Conservation (phyloP, 2,329 filamentous ascomycete genomes). For the Trichoderma simmonsii region DNA sequence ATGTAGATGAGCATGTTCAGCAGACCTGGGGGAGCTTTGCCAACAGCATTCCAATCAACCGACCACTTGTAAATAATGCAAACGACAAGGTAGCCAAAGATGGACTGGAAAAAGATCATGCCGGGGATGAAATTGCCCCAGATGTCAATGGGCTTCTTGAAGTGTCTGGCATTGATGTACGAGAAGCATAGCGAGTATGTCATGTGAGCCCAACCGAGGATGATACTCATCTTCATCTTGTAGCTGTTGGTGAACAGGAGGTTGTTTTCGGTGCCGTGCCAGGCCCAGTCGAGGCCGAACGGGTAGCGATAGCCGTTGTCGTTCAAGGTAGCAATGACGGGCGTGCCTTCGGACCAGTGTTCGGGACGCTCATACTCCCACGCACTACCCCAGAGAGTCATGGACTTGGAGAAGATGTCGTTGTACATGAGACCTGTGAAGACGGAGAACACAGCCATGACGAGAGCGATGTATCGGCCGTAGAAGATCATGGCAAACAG, state of each 20-base stretch:
- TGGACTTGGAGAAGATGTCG: conserved; percentile 90
- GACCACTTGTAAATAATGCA: conserved; percentile 98
- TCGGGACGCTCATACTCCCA: conserved; percentile 76
- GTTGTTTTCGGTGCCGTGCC: conserved; percentile 94
- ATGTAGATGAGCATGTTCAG: conserved; percentile 99
- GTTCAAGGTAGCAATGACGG: conserved; percentile 64
- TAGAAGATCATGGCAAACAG: conserved; percentile 99
- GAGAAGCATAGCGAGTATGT: conserved; percentile 94
- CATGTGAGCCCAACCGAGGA: conserved; percentile 97
- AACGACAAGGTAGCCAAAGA: conserved; percentile 93
- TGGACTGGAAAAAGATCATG: conserved; percentile 99
- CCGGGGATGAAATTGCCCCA: conserved; percentile 97
- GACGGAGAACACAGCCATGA: conserved; percentile 97
- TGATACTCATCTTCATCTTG: conserved; percentile 99
- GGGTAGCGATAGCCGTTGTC: conserved; percentile 78
- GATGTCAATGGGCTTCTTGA: conserved; percentile 92
- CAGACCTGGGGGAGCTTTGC: conserved; percentile 73
- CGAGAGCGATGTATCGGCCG: conserved; percentile 94
- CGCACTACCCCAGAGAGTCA: conserved; percentile 83
- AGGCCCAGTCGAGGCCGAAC: conserved; percentile 92
- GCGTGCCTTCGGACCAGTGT: conserved; percentile 63
- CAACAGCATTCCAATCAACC: conserved; percentile 70
- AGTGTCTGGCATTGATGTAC: conserved; percentile 89
- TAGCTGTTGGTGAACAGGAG: conserved; percentile 96
- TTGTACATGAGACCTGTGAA: conserved; percentile 98